Base-by-base conservation (phyloP, 2,329 filamentous ascomycete species). In the Trichophyton mentagrophytes region DNA sequence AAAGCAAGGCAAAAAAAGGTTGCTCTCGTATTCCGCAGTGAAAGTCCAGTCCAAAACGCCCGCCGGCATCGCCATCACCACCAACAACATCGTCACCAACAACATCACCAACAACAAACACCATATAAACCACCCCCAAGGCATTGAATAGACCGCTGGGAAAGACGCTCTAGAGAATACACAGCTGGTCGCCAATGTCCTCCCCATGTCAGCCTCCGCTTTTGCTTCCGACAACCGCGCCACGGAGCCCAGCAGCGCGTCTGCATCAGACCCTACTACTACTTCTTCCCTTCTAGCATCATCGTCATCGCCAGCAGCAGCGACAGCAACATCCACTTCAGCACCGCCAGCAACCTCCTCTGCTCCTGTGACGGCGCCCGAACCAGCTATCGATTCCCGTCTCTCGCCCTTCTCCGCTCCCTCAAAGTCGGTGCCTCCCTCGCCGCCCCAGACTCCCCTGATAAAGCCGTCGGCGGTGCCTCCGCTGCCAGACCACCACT, bases 201-300 rank as follows among this genome's bases (percentile, higher is more conserved):
- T 74, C 73, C 72, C 72, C 77, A 79, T 79, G 77, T 79, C 77
- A 75, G 76, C 70, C 61, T 71, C 72, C 72, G 70, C 72, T 71
- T 71, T 73, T 69, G 74, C 71, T 69, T 66, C 72, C 67, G 72
- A 72, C 70, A 66, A 73, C 67, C 68, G 71, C 70, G 69, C 70
- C 68, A 69, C 73, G 38, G 53, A 58, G 53, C 60, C 49, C 61
- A 56, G 57, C 58, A 56, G 57, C 58, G 49, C 49, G 49, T n/a
- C 51, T 9, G 17, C 30, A 55, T 9, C 11, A 38, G 33, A 38
- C 33, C 33, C 33, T 8, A 11, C 33, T 11, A 2, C 33, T 8
- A 11, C 33, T 2, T 17, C 33, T 2, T 17, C 17, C 17, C 33
- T 38, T 9, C 33, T 38, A 9, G 33, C 33, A 38, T 38, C 33